phyloP scores from a whole-genome alignment of 306 rosid genomes.

The Datisca glomerata region DNA sequence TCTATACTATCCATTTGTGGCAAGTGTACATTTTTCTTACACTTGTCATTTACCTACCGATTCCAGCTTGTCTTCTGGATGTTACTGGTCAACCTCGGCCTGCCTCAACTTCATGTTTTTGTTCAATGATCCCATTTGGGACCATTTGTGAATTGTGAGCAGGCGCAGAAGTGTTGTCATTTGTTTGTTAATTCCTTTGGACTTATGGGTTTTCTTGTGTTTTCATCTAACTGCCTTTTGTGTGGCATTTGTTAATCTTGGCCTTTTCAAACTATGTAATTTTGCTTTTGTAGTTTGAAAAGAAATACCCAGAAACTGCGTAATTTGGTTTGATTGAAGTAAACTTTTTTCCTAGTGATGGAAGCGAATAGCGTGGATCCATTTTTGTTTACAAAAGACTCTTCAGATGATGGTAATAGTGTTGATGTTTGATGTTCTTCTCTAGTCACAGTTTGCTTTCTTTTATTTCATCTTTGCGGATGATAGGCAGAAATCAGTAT shows the following conservation, averaged over 20 bases:
- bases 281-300: background rate
- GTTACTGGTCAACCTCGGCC: conserved; percentile 80
- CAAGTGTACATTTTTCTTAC: conserved; percentile 64
- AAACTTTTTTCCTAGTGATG: too few relatives aligned
- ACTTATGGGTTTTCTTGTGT: background rate
- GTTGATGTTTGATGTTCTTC: too few relatives aligned
- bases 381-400: too few relatives aligned
- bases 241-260: background rate
- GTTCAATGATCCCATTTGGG: conserved; percentile 6
- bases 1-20: conserved; percentile 11
- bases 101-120: conserved; percentile 60
- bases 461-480: too few relatives aligned
- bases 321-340: too few relatives aligned
- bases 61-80: conserved; percentile 26
- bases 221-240: background rate
- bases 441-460: too few relatives aligned
- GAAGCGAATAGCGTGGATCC: too few relatives aligned
- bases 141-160: too few relatives aligned
- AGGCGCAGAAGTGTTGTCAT: conserved; percentile 84
- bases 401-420: too few relatives aligned
- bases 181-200: conserved; percentile 1
- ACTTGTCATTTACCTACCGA: conserved; percentile 38
- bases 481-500: too few relatives aligned
- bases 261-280: background rate
- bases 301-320: too few relatives aligned